Evolutionary conservation across 345 rosid genomes (phyloP), one percentile per base, ranked within the genome.

Genomic region (Linum lewisii): DNA sequence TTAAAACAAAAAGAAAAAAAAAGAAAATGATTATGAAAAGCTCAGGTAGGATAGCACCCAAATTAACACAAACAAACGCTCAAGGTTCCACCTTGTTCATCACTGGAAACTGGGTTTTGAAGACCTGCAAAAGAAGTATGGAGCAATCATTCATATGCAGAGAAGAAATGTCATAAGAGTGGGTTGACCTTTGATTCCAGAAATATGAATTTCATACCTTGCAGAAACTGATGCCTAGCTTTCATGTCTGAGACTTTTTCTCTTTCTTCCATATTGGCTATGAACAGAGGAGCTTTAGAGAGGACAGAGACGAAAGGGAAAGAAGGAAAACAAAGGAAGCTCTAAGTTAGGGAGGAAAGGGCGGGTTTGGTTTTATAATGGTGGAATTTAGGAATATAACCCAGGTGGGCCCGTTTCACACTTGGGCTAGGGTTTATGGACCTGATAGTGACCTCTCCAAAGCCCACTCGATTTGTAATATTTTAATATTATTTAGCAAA

Each of bases 21-120:
- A 51, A 5, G 51, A 64, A 23, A 16, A 29, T 6, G 7, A 25
- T 20, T 42, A 61, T 61, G 24, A 63, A 62, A 75, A 89, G 97
- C 99, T 93, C 99, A 84, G 82, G 65, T 75, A 82, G 82, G 95
- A 89, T 89, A 93, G 77, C 94, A 68, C 86, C 97, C 15, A 10
- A 49, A 62, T 63, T 63, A 76, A 60, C 42, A 64, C 4, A 69
- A 75, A 67, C 59, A 36, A 25, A 34, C 62, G 7, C 34, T 29
- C 51, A 10, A 38, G 53, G 10, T 61, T 21, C 47, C 13, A 21
- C n/a, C 24, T 21, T 22, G 69, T 55, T 64, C 63, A 71, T 20
- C 44, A 15, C 54, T n/a, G n/a, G n/a, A n/a, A n/a, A n/a, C n/a
- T n/a, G n/a, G n/a, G n/a, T n/a, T n/a, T n/a, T n/a, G n/a, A n/a